Base-by-base conservation (phyloP, 192 early-diverging fungal genomes). In the Phycomyces blakesleeanus region DNA sequence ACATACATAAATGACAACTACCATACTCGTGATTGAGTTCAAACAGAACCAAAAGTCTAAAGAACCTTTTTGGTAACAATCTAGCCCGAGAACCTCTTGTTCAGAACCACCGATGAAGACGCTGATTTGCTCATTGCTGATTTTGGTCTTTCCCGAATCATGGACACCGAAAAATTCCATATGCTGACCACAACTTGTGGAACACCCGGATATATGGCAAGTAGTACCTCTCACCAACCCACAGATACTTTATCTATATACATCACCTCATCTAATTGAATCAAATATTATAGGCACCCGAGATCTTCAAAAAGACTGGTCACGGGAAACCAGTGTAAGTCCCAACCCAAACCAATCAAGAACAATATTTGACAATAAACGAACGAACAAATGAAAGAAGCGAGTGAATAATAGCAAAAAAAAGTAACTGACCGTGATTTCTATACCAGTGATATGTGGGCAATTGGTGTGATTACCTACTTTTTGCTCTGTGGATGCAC, bases 141-240 rank as follows among this genome's bases (percentile, higher is more conserved):
- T 64, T 93, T 93, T 77, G 91, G 91, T 10, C 72, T 93, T 67
- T 87, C 90, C 8, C 73, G 79, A 16, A 82, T 85, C 29, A 78
- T 90, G 40, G 79, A 85, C 55, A 78, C 75, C 39, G 75, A 81
- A 27, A 82, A 83, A 53, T 81, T 83, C 44, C 73, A 80, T 50
- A 57, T 81, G 11, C 67, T 91, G 38, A 89, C 79, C 24, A 85
- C 86, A 4, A 79, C 82, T 27, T 91, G 91, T 59, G 91, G 91
- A 38, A 93, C 91, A 2, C 86, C 85, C 16, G 88, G 90, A 58
- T 93, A 90, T 55, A 92, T 92, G 87, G 86, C 80, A 79, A 51
- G 34, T 37, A 42, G n/a, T n/a, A n/a, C n/a, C n/a, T n/a, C n/a
- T n/a, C n/a, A n/a, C n/a, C n/a, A n/a, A n/a, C n/a, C n/a, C n/a